A percentile compares a stretch with the other conserved stretches of the same genome.
phyloP scores from a whole-genome alignment of 1,284 basidiomycete species.

The Pholiota adiposa region DNA sequence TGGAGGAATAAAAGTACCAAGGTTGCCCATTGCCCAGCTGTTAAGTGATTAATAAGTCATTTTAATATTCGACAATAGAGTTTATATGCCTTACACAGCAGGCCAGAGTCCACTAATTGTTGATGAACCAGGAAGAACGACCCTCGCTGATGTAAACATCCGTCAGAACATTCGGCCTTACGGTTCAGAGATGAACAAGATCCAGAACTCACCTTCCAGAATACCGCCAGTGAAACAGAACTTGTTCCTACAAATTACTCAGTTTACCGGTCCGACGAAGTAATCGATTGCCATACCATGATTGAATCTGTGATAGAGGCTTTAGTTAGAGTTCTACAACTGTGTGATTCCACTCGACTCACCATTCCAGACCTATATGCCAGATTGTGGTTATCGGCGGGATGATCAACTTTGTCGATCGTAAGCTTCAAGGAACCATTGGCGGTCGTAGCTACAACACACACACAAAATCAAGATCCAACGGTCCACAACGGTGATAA shows the following conservation, averaged over 20 bases:
- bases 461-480: background rate
- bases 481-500: background rate
- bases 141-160: conserved; percentile 41
- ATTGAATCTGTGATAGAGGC: conserved; percentile 30
- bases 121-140: conserved; percentile 61
- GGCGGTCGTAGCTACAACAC: conserved; percentile 31
- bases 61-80: background rate
- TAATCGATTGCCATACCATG: conserved; percentile 27
- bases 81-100: conserved; percentile 46
- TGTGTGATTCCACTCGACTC: conserved; percentile 5
- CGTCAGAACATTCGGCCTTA: background rate
- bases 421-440: conserved; percentile 34
- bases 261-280: background rate
- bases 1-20: conserved; percentile 48
- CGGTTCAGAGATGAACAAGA: too few relatives aligned
- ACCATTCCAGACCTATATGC: conserved; percentile 40
- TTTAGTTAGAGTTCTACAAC: background rate
- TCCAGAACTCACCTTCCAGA: conserved; percentile 54
- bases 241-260: conserved; percentile 45
- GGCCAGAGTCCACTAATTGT: conserved; percentile 72
- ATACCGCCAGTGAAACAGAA: conserved; percentile 83
- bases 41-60: background rate
- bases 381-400: conserved; percentile 35
- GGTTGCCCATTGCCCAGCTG: conserved; percentile 76
- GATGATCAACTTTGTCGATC: conserved; percentile 28